Base-by-base conservation (phyloP, 495 filamentous ascomycete species). In the Pyrenula massariospora region DNA sequence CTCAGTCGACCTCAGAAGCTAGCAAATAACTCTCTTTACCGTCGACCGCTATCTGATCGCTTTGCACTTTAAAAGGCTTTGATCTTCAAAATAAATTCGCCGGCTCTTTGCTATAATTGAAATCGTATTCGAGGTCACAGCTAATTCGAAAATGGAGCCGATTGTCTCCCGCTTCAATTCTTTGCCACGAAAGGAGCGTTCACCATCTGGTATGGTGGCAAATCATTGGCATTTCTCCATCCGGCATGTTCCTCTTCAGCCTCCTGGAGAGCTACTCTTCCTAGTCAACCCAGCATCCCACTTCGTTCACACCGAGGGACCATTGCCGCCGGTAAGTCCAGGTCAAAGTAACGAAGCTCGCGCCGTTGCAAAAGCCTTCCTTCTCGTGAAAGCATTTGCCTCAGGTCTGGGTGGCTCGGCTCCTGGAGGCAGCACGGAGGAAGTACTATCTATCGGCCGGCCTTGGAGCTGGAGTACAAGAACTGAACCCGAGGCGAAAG, bases 151-250 rank as follows among this genome's bases (percentile, higher is more conserved):
- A 42, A 52, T 52, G 50, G 8, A 20, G 22, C 8, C 8, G 8
- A 52, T 52, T 52, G 50, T 52, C 19, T 5, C 8, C n/a, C 19
- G 19, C 21, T 60, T 62, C 52, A 57, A 57, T 20, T 23, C 19
- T 25, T 55, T 60, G 12, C 50, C 51, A 12, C 50, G 58, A 10
- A 51, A 52, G n/a, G 49, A 25, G 2, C 42, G 56, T 20, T 50
- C 23, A 11, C 60, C 58, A 11, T 55, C 58, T 3, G 58, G 55
- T n/a, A 20, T 54, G 1, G 50, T 60, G 1, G 42, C 60, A 23
- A 60, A 62, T 24, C 51, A 52, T 48, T 60, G 58, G 60, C 42
- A 62, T 48, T 50, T 57, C 22, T 59, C 57, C 36, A 50, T 60
- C 53, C 60, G 60, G 8, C 49, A 57, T n/a, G 58, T 60, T 2